These are phyloP conservation scores for Glycine tomentella DNA, from an alignment of 306 rosid genomes.

Conservation along the genomic window DNA sequence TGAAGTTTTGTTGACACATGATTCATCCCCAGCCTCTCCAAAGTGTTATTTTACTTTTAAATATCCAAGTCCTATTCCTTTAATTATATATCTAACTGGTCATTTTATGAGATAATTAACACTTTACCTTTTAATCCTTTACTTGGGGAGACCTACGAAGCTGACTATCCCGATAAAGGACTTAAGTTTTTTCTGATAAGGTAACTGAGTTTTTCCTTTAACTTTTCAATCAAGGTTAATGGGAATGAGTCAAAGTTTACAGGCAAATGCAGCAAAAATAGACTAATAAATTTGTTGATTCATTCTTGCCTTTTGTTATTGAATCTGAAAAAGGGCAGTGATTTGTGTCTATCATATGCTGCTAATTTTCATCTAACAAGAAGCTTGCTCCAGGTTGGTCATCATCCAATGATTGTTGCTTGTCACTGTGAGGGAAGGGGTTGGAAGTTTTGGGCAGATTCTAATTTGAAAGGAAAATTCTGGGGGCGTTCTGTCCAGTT, in stretches of 20 bases:
- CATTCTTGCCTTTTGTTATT: constrained; percentile 8
- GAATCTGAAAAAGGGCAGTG: constrained; percentile 34
- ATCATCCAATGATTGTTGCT: constrained; percentile 97
- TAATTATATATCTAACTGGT: too few relatives aligned
- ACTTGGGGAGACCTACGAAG: constrained; percentile 98
- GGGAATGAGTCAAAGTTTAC: constrained; percentile 18
- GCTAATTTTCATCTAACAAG: constrained; percentile 57
- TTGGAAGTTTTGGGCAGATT: constrained; percentile 98
- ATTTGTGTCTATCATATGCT: constrained; percentile 32
- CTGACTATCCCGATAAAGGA: constrained; percentile 98
- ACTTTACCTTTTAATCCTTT: constrained; percentile 89
- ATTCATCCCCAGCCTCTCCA: background rate
- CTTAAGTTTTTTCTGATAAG: constrained; percentile 88
- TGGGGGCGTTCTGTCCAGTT: constrained; percentile 99
- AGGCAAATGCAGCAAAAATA: background rate
- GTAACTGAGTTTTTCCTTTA: constrained; percentile 51
- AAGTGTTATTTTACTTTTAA: background rate
- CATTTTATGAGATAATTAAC: constrained; percentile 19
- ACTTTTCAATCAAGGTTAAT: constrained; percentile 10
- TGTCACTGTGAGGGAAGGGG: constrained; percentile 96
- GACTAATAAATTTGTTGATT: constrained; percentile 33
- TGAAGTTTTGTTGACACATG: background rate
- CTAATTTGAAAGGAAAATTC: constrained; percentile 95
- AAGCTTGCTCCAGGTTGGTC: constrained; percentile 82
- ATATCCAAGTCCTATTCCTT: background rate